These are phyloP conservation scores for Gossypium aridum DNA, from an alignment of 441 rosid genomes.

Conservation along the genomic window DNA sequence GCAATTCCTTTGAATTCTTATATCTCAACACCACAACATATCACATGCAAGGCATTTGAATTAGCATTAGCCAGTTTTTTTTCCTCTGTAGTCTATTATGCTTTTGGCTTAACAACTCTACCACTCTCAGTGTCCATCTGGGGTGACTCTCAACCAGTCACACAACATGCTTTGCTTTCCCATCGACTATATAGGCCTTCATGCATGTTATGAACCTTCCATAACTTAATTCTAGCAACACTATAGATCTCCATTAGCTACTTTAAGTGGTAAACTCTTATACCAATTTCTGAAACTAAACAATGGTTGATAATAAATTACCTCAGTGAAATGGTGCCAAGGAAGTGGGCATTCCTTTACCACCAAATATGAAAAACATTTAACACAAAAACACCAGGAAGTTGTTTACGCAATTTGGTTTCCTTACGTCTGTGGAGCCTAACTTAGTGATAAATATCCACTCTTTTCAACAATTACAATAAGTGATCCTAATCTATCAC, in stretches of 20 bases:
- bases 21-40: neutral
- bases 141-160: neutral
- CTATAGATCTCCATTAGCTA: neutral
- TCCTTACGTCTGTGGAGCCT: neutral
- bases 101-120: neutral
- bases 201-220: neutral
- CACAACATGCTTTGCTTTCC: neutral
- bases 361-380: neutral
- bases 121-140: neutral
- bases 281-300: neutral
- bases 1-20: neutral
- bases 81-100: neutral
- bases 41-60: neutral
- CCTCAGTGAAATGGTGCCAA: neutral
- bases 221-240: neutral
- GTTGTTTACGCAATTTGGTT: neutral
- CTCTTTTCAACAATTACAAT: neutral
- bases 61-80: neutral
- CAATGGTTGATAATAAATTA: no score
- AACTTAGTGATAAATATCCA: neutral
- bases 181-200: neutral
- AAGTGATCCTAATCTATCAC: neutral
- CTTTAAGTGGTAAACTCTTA: neutral
- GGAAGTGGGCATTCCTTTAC: neutral
- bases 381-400: neutral